These are phyloP conservation scores for Symbiodinium pilosum DNA, from an alignment of 73 alveolate species.

Conservation along the genomic window DNA sequence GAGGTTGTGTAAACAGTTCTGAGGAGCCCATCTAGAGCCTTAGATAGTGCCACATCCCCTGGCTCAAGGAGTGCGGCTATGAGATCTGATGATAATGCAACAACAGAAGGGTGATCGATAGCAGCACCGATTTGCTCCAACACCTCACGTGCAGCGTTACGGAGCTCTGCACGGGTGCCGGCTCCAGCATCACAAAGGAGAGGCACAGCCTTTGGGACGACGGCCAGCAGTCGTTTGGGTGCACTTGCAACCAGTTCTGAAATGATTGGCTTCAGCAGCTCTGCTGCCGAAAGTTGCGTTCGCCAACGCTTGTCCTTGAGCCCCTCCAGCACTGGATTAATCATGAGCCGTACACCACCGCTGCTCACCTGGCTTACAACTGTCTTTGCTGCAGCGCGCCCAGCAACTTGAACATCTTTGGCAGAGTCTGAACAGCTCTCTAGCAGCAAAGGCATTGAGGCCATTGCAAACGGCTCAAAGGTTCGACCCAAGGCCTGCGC, in stretches of 20 bases:
- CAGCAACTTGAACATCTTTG: constrained; percentile 6
- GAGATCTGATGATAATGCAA: background rate
- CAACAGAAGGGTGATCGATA: background rate
- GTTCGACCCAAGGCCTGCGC: constrained; percentile 18
- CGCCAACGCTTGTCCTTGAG: constrained; percentile 24
- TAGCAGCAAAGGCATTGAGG: constrained; percentile 3
- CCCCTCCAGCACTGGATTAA: constrained; percentile 8
- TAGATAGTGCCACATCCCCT: background rate
- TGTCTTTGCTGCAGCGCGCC: constrained; percentile 18
- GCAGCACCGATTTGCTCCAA: constrained; percentile 6
- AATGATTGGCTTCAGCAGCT: constrained; percentile 6
- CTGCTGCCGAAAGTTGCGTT: constrained; percentile 10
- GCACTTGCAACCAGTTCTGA: background rate
- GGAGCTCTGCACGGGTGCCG: constrained; percentile 16
- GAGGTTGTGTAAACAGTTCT: constrained; percentile 9
- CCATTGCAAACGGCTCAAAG: constrained; percentile 12
- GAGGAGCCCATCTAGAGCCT: constrained; percentile 10
- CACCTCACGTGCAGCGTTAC: constrained; percentile 1
- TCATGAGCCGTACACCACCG: constrained; percentile 9
- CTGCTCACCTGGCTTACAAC: constrained; percentile 23
- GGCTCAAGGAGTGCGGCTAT: constrained; percentile 11
- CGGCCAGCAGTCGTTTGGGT: constrained; percentile 8
- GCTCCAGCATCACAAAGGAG: constrained; percentile 8
- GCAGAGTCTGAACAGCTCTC: constrained; percentile 17
- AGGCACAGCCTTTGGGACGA: constrained; percentile 19